Evolutionary conservation across 1,139 yeast species (phyloP).

Genomic region (Candida albicans): DNA sequence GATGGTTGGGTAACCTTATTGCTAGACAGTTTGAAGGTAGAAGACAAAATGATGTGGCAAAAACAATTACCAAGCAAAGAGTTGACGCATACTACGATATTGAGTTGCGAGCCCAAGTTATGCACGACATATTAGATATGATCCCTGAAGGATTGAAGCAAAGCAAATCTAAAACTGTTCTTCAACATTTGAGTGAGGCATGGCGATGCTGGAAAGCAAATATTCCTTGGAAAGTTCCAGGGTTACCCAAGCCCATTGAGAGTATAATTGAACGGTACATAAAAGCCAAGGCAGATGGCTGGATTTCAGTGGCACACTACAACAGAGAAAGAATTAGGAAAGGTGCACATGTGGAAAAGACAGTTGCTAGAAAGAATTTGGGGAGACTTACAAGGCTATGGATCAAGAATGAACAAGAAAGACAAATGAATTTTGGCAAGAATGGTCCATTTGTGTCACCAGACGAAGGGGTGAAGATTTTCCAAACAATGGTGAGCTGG

Average conservation of each 20-base stretch:
- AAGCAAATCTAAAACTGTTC: constrained; percentile 79
- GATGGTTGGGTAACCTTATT: constrained; percentile 91
- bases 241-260: constrained; percentile 88
- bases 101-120: constrained; percentile 89
- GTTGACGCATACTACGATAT: constrained; percentile 93
- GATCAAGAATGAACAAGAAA: constrained; percentile 88
- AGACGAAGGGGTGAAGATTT: constrained; percentile 83
- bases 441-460: constrained; percentile 89
- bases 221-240: constrained; percentile 97
- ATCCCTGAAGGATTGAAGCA: constrained; percentile 94
- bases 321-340: constrained; percentile 85
- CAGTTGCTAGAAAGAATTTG: constrained; percentile 87
- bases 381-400: constrained; percentile 91
- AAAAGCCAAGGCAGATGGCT: constrained; percentile 94
- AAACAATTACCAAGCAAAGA: constrained; percentile 92
- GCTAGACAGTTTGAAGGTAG: constrained; percentile 97
- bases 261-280: constrained; percentile 84
- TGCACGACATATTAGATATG: constrained; percentile 96
- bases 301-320: constrained; percentile 92
- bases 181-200: constrained; percentile 95
- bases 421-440: constrained; percentile 76
- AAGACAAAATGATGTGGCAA: constrained; percentile 85
- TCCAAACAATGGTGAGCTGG: constrained; percentile 90
- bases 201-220: constrained; percentile 99
- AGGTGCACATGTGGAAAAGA: constrained; percentile 91